Evolutionary conservation across 768 basidiomycete species (phyloP), one percentile per base, ranked within the genome.

Genomic region (Tremella fuciformis): DNA sequence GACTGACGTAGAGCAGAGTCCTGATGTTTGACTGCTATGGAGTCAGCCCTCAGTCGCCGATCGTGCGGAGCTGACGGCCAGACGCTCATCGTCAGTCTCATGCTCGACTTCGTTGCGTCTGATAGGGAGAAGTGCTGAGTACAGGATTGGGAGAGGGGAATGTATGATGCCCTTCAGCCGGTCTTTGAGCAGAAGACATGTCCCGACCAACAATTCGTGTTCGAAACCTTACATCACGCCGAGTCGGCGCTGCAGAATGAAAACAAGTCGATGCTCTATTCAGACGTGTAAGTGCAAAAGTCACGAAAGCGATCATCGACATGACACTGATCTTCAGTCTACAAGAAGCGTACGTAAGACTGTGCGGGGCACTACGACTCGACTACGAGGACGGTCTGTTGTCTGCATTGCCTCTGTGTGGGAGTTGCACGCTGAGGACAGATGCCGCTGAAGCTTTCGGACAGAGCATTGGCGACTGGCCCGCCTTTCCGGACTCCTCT

Each of bases 21-120:
- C 44, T 67, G 34, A 22, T 67, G 2, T 67, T 67, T 44, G 65
- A 67, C 37, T 67, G 65, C 42, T 67, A 63, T 21, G 65, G 65
- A 8, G 65, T 67, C 37, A 58, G 65, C 55, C 15, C 21, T 6
- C 25, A n/a, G n/a, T n/a, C n/a, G n/a, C n/a, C n/a, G n/a, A n/a
- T n/a, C n/a, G n/a, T n/a, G n/a, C n/a, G n/a, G n/a, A 46, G 21
- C 41, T 40, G 24, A 49, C 25, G 15, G 19, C 34, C 41, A 66
- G 65, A 66, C 62, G 16, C 53, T 67, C 29, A 63, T 67, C 13
- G 64, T 65, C 21, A 55, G 60, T 49, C 18, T 18, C 6, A 19
- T 21, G 21, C 26, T n/a, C n/a, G n/a, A n/a, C n/a, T n/a, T n/a
- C n/a, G n/a, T n/a, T n/a, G n/a, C n/a, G n/a, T n/a, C n/a, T n/a